Percentiles rank a stretch among this genome's conserved stretches.
Conservation (phyloP, 2,329 filamentous ascomycete species). For the Aspergillus fumigatiaffinis region DNA sequence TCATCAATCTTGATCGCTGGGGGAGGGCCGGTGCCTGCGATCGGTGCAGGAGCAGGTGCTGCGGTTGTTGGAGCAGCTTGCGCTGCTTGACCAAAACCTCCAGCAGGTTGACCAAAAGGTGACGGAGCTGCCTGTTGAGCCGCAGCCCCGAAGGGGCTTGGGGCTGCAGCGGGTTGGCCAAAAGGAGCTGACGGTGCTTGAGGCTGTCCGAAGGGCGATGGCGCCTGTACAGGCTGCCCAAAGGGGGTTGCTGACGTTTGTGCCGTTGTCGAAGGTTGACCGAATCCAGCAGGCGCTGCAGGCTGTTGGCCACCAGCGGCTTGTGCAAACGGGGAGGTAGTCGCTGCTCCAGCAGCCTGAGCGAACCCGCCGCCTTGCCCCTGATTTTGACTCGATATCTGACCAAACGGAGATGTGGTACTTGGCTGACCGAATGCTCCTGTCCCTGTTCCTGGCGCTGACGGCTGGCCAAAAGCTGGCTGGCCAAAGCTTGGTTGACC, state of each 20-base stretch:
- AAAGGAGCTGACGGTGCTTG: slow-evolving; percentile 25
- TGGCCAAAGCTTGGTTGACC: slow-evolving; percentile 30
- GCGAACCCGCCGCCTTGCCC: slow-evolving; percentile 26
- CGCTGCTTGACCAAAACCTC: slow-evolving; percentile 23
- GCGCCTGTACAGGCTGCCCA: slow-evolving; percentile 28
- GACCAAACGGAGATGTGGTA: slow-evolving; percentile 43
- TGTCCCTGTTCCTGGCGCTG: slow-evolving; percentile 16
- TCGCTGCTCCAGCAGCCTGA: slow-evolving; percentile 14
- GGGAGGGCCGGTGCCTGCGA: slow-evolving; percentile 23
- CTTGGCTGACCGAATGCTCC: slow-evolving; percentile 35
- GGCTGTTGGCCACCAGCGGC: slow-evolving; percentile 24
- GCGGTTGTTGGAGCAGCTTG: slow-evolving; percentile 7
- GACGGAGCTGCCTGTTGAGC: slow-evolving; percentile 31
- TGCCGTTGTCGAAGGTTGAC: slow-evolving; percentile 18
- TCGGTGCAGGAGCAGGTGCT: slow-evolving; percentile 4
- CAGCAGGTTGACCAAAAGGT: slow-evolving; percentile 34
- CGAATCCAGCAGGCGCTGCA: slow-evolving; percentile 27
- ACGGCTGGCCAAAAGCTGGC: slow-evolving; percentile 23
- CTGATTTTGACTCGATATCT: slow-evolving; percentile 27
- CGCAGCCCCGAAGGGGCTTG: slow-evolving; percentile 26
- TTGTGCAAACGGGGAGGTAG: slow-evolving; percentile 33
- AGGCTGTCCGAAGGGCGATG: slow-evolving; percentile 28
- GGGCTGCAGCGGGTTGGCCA: slow-evolving; percentile 23
- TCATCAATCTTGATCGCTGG: slow-evolving; percentile 25
- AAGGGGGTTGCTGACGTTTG: slow-evolving; percentile 23